A percentile compares a stretch with the other conserved stretches of the same genome.
Conservation (phyloP, 768 basidiomycete species). For the Leucocoprinus sp. region DNA sequence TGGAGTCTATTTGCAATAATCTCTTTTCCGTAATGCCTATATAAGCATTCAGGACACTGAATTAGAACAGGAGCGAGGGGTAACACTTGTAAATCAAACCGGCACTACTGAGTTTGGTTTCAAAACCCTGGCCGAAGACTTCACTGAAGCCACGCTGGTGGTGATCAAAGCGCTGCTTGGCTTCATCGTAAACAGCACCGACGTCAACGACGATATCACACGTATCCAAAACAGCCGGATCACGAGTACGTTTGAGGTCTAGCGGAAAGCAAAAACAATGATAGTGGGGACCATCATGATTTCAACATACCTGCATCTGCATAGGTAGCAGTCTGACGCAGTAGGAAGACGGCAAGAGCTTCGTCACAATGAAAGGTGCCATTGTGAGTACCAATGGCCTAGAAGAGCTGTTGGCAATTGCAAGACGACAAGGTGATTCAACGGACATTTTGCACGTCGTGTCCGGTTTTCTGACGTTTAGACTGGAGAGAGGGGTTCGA, state of each 20-base stretch:
- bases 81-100: constrained; percentile 90
- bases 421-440: not conserved
- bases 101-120: constrained; percentile 86
- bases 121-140: constrained; percentile 81
- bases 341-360: constrained; percentile 85
- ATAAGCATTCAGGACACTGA: not conserved
- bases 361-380: constrained; percentile 98
- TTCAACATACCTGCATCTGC: constrained; percentile 54
- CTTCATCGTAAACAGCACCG: constrained; percentile 83
- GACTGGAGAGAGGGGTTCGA: constrained; percentile 19
- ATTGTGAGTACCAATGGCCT: constrained; percentile 91
- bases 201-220: constrained; percentile 97
- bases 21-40: constrained; percentile 82
- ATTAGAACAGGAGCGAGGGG: not conserved
- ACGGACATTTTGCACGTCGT: constrained; percentile 13
- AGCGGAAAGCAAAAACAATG: constrained; percentile 6
- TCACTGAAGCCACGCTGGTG: constrained; percentile 92
- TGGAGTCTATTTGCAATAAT: constrained; percentile 62
- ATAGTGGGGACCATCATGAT: constrained; percentile 2
- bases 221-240: constrained; percentile 59
- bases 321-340: constrained; percentile 71
- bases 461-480: constrained; percentile 36
- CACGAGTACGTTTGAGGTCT: constrained; percentile 68
- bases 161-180: constrained; percentile 81
- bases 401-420: constrained; percentile 6